Evolutionary conservation across 208 protist species (phyloP).

Genomic region (Crithidia sp.): DNA sequence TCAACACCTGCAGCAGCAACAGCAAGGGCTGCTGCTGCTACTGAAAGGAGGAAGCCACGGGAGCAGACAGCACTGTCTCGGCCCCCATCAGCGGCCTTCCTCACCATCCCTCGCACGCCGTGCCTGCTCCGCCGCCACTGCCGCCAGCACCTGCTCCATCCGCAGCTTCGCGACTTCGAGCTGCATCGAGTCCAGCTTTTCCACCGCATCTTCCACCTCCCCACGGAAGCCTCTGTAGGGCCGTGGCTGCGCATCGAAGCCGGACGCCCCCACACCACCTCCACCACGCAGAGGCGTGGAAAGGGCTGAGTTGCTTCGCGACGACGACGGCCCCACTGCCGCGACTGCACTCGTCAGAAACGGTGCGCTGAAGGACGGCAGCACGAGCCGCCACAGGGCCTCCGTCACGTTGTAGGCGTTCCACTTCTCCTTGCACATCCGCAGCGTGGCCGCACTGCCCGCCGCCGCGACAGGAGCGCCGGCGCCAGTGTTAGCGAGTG

Average conservation of each 20-base stretch:
- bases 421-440: slow-evolving; percentile 26
- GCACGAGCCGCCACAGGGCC: slow-evolving; percentile 26
- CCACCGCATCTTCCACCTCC: slow-evolving; percentile 31
- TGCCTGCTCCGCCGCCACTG: slow-evolving; percentile 12
- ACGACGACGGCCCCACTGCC: background rate
- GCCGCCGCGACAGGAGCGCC: background rate
- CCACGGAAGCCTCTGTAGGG: slow-evolving; percentile 30
- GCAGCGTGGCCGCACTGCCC: background rate
- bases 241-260: background rate
- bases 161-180: slow-evolving; percentile 41
- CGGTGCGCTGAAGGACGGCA: slow-evolving; percentile 24
- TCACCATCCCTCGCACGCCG: background rate
- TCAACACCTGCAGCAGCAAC: too few species aligned
- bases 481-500: background rate
- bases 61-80: too few species aligned
- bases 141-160: slow-evolving; percentile 33
- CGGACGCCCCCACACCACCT: background rate
- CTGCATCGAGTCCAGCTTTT: slow-evolving; percentile 31
- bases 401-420: slow-evolving; percentile 21
- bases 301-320: background rate
- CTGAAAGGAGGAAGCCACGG: too few species aligned
- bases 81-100: too few species aligned
- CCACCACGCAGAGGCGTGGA: slow-evolving; percentile 5
- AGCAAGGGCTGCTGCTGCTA: too few species aligned
- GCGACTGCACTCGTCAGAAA: slow-evolving; percentile 1